phyloP scores from a whole-genome alignment of 352 stramenopile species.

The Globisporangium takayamanum region DNA sequence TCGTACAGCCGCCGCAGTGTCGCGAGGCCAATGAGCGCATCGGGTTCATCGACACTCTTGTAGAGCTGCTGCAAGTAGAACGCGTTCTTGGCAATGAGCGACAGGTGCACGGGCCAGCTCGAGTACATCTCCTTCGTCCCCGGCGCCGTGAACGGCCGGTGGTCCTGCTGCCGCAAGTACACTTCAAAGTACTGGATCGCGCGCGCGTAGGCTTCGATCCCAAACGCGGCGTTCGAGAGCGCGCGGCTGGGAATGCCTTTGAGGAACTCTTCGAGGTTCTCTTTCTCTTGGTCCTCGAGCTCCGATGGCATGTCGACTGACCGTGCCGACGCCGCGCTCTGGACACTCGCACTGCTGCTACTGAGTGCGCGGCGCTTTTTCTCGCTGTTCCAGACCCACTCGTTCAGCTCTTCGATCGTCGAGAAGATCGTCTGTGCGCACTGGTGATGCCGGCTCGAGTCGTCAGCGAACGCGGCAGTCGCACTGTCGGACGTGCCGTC shows the following conservation, averaged over 20 bases:
- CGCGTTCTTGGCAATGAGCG: slow-evolving; percentile 51
- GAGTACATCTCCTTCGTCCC: slow-evolving; percentile 7
- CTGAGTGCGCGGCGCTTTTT: slow-evolving; percentile 70
- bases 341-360: slow-evolving; percentile 34
- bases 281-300: slow-evolving; percentile 68
- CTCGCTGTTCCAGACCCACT: slow-evolving; percentile 83
- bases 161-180: slow-evolving; percentile 50
- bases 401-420: slow-evolving; percentile 82
- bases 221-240: slow-evolving; percentile 63
- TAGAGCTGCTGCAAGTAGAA: slow-evolving; percentile 73
- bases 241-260: slow-evolving; percentile 61
- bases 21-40: slow-evolving; percentile 52
- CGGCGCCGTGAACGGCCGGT: not conserved
- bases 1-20: slow-evolving; percentile 50
- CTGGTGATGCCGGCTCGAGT: slow-evolving; percentile 76
- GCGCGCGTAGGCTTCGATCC: slow-evolving; percentile 62
- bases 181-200: slow-evolving; percentile 77
- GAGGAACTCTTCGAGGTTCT: slow-evolving; percentile 69
- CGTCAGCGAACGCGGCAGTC: slow-evolving; percentile 29
- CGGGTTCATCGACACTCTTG: slow-evolving; percentile 69
- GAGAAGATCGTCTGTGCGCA: slow-evolving; percentile 84
- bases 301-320: slow-evolving; percentile 38
- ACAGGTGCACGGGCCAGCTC: slow-evolving; percentile 31
- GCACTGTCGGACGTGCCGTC: no score
- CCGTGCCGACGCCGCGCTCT: slow-evolving; percentile 27